Evolutionary conservation across 192 early-diverging fungal species (phyloP), one percentile per base, ranked within the genome.

Genomic region (Podochytrium sp.): DNA sequence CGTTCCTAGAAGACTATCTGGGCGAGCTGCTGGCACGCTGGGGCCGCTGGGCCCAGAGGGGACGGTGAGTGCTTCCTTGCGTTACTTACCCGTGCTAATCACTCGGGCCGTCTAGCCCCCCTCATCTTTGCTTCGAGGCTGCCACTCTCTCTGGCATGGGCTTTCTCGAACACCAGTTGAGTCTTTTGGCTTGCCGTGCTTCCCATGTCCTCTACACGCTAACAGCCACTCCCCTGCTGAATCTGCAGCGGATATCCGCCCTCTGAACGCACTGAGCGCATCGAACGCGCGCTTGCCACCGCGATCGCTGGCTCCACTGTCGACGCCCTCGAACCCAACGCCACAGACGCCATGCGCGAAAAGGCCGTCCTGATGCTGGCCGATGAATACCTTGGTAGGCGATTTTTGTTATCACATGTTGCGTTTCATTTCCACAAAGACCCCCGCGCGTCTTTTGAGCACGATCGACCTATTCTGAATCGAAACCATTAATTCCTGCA

Each of bases 71-170:
- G 25, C 52, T 55, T n/a, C n/a, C 43, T 47, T 20, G n/a, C 43
- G n/a, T 47, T 47, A 47, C n/a, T 47, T 16, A 47, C 10, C n/a
- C 43, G n/a, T 16, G 10, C n/a, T 16, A 47, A 47, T 20, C 43
- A 47, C n/a, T 20, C 12, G n/a, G n/a, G 23, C 20, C 7, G 25
- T n/a, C 2, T 47, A 51, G 66, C 23, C 75, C 79, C 3, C 79
- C 79, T 12, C 74, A 75, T 23, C 57, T 80, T 23, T 80, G 79
- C 56, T 80, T 80, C 61, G 79, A 80, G 53, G 79, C 79, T 23
- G 79, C 75, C n/a, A 70, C 74, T 67, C 33, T 80, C 18, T 59
- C 75, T 5, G 79, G 71, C 6, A 32, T 77, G 47, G 34, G 50
- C 2, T 71, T 73, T 68, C 61, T 76, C 3, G 71, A 71, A 6